Conservation (phyloP, 176 grass and related monocot genomes). For the Carex myosuroides region DNA sequence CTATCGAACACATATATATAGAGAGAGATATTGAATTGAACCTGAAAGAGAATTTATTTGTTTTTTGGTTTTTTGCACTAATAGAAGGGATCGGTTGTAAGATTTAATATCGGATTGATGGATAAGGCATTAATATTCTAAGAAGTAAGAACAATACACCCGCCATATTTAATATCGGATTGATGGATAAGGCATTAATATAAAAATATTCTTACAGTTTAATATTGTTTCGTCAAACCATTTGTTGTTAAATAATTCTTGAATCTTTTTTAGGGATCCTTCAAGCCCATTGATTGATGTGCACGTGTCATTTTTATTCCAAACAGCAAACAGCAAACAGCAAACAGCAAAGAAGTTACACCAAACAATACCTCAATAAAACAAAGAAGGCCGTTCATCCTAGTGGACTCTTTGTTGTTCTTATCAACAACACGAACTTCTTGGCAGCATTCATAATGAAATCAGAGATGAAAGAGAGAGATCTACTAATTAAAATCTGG, state of each 20-base stretch:
- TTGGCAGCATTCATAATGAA: neutral
- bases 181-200: conserved; percentile 5
- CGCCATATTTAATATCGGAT: neutral
- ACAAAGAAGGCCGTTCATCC: neutral
- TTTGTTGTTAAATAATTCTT: neutral
- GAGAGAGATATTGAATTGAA: too few species aligned
- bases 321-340: neutral
- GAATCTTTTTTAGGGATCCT: too few species aligned
- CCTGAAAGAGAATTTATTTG: too few species aligned
- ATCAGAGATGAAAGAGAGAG: neutral
- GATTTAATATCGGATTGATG: too few species aligned
- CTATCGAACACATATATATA: too few species aligned
- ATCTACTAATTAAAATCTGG: neutral
- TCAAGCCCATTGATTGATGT: neutral
- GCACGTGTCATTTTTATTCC: neutral
- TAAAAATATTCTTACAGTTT: neutral
- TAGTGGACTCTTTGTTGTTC: neutral
- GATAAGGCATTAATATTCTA: too few species aligned
- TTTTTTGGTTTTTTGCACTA: too few species aligned
- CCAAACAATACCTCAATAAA: neutral
- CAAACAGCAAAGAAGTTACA: neutral
- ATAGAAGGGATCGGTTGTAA: too few species aligned
- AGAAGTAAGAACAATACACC: too few species aligned
- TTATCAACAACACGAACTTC: conserved; percentile 28
- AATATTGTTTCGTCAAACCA: neutral